Evolutionary conservation across 371 early-diverging fungal genomes (phyloP).

Genomic region (Haplosporangium sp.): DNA sequence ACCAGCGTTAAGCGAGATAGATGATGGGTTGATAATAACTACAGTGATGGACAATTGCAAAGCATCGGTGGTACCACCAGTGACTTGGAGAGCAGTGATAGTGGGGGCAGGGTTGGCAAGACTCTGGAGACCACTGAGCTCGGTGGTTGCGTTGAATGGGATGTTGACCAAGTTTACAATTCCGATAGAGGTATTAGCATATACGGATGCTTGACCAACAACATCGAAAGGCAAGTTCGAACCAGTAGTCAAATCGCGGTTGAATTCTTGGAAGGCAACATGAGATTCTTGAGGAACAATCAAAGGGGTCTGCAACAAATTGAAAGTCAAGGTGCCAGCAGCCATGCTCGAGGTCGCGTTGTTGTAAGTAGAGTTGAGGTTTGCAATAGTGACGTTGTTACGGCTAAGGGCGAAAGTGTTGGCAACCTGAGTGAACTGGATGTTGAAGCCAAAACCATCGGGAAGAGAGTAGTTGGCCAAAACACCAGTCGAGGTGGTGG

Average conservation of each 20-base stretch:
- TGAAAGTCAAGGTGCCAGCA: conserved; percentile 62
- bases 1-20: conserved; percentile 61
- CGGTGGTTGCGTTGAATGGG: conserved; percentile 63
- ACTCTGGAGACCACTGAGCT: conserved; percentile 64
- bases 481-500: conserved; percentile 61
- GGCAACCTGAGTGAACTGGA: conserved; percentile 62
- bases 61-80: conserved; percentile 55
- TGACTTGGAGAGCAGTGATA: conserved; percentile 63
- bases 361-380: conserved; percentile 58
- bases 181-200: conserved; percentile 65
- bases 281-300: conserved; percentile 56
- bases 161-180: conserved; percentile 61
- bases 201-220: conserved; percentile 61
- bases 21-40: conserved; percentile 66
- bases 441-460: conserved; percentile 67
- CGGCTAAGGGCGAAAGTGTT: conserved; percentile 65
- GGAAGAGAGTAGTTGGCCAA: conserved; percentile 67
- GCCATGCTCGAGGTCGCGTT: conserved; percentile 61
- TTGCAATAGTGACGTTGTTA: conserved; percentile 60
- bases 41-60: conserved; percentile 57
- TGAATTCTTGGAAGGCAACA: conserved; percentile 61
- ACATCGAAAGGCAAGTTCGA: conserved; percentile 60
- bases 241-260: conserved; percentile 60
- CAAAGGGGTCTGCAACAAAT: conserved; percentile 58
- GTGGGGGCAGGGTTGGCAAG: conserved; percentile 62